Percentiles rank a stretch among this genome's conserved stretches.
These are phyloP conservation scores for Boeremia exigua DNA, from an alignment of 2,329 filamentous ascomycete genomes.

Conservation along the genomic window DNA sequence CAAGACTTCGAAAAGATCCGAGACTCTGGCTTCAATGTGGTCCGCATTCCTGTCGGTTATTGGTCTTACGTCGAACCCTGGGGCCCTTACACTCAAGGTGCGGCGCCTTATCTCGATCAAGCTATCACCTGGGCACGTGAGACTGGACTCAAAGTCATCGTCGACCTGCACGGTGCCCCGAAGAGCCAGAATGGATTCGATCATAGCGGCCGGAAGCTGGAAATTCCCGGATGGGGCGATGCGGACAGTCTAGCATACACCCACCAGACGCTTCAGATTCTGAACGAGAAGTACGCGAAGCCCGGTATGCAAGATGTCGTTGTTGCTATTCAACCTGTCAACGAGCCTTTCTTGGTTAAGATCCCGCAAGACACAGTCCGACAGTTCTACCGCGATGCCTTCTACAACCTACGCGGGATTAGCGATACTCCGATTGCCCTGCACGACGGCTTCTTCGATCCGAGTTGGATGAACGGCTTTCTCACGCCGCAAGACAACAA, in stretches of 20 bases:
- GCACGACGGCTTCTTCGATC: slow-evolving; percentile 62
- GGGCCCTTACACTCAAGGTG: slow-evolving; percentile 58
- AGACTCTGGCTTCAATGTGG: slow-evolving; percentile 63
- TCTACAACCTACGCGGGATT: slow-evolving; percentile 55
- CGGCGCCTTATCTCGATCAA: slow-evolving; percentile 60
- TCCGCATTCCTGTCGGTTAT: slow-evolving; percentile 65
- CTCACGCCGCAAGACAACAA: slow-evolving; percentile 58
- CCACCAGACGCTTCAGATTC: slow-evolving; percentile 61
- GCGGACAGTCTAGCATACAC: slow-evolving; percentile 57
- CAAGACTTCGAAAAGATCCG: slow-evolving; percentile 63
- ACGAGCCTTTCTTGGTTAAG: slow-evolving; percentile 61
- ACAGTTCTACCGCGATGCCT: slow-evolving; percentile 63
- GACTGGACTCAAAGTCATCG: slow-evolving; percentile 61
- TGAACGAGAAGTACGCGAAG: slow-evolving; percentile 63
- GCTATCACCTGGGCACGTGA: slow-evolving; percentile 63
- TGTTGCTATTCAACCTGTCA: slow-evolving; percentile 62
- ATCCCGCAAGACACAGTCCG: slow-evolving; percentile 55
- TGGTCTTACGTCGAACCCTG: slow-evolving; percentile 53
- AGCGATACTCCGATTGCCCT: slow-evolving; percentile 60
- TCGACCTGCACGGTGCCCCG: slow-evolving; percentile 61
- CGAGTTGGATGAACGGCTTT: slow-evolving; percentile 65
- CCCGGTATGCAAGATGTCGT: slow-evolving; percentile 63
- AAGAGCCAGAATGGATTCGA: slow-evolving; percentile 68
- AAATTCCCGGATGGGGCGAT: slow-evolving; percentile 53
- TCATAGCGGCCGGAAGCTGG: slow-evolving; percentile 61